These are phyloP conservation scores for Aureobasidium sp. DNA, from an alignment of 2,329 filamentous ascomycete species.

Conservation along the genomic window DNA sequence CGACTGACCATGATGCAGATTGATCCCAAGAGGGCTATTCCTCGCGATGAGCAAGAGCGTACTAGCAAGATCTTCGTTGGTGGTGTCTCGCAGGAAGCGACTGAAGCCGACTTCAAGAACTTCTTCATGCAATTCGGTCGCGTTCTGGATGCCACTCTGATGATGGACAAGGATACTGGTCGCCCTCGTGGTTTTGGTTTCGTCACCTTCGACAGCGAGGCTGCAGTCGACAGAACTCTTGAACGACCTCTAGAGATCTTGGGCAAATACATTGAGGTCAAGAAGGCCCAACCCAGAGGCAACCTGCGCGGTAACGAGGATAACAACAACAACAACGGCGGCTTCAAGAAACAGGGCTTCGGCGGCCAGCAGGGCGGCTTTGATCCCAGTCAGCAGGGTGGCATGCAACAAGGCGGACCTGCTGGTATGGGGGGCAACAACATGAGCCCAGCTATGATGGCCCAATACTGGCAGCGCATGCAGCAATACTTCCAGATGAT, in stretches of 20 bases:
- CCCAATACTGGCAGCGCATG: slow-evolving; percentile 97
- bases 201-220: slow-evolving; percentile 94
- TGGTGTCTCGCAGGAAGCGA: slow-evolving; percentile 93
- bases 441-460: slow-evolving; percentile 96
- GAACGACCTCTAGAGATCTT: slow-evolving; percentile 81
- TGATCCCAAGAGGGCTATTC: slow-evolving; percentile 94
- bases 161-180: slow-evolving; percentile 99
- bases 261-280: slow-evolving; percentile 94
- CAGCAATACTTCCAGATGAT: slow-evolving; percentile 94
- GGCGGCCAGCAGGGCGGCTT: slow-evolving; percentile 31
- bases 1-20: slow-evolving; percentile 51
- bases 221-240: slow-evolving; percentile 86
- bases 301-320: slow-evolving; percentile 90
- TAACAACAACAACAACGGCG: slow-evolving; percentile 41
- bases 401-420: slow-evolving; percentile 27
- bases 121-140: slow-evolving; percentile 96
- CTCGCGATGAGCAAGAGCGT: slow-evolving; percentile 93
- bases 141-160: slow-evolving; percentile 92
- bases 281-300: slow-evolving; percentile 91
- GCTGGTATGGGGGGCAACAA: slow-evolving; percentile 33
- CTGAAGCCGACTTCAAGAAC: slow-evolving; percentile 88
- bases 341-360: slow-evolving; percentile 33
- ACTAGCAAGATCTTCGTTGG: slow-evolving; percentile 99
- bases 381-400: slow-evolving; percentile 10
- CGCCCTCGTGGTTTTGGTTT: slow-evolving; percentile 93